Base-by-base conservation (phyloP, 2,329 filamentous ascomycete genomes). In the Boeremia lycopersici region DNA sequence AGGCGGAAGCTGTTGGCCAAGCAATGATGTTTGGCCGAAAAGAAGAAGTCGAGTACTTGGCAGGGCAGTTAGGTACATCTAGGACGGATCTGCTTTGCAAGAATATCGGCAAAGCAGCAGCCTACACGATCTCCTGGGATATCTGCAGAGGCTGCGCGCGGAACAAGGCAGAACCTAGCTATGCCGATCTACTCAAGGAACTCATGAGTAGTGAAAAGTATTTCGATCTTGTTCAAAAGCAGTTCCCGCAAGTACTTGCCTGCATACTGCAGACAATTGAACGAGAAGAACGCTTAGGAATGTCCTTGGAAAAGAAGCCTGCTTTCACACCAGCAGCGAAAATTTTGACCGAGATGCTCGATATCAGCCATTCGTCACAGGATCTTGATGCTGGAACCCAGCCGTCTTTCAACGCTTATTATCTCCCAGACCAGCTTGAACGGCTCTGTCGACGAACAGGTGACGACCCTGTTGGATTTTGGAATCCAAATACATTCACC, bases 121-220 rank as follows among this genome's bases (percentile, higher is more conserved):
- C 92, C 4, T 99, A 98, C 71, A 87, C 89, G 52, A 87, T 96
- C 63, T 88, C 90, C 4, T 86, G 89, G 70, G 90, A 93, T 68
- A 86, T 90, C 48, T 81, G 78, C 62, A 64, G 74, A 54, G 71
- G 71, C 7, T 67, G 51, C 15, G 63, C 65, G 40, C 63, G 70
- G 7, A 64, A 71, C 49, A 72, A 81, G 47, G 76, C 74, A 40
- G 74, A 79, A 13, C 73, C 79, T 8, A 85, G 81, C 43, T 86
- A 86, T 3, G 89, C 93, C 66, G 82, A 81, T 50, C 80, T 86
- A 33, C 78, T 97, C 3, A 86, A 87, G 63, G 87, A 86, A 53
- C 76, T 86, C 7, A 74, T 98, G 2, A 91, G 90, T 0, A 81
- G 82, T 35, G 85, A 89, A 30, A 70, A 74, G 2, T 93, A 90